phyloP scores from a whole-genome alignment of 2,329 filamentous ascomycete species.

The Catunica adiposa region DNA sequence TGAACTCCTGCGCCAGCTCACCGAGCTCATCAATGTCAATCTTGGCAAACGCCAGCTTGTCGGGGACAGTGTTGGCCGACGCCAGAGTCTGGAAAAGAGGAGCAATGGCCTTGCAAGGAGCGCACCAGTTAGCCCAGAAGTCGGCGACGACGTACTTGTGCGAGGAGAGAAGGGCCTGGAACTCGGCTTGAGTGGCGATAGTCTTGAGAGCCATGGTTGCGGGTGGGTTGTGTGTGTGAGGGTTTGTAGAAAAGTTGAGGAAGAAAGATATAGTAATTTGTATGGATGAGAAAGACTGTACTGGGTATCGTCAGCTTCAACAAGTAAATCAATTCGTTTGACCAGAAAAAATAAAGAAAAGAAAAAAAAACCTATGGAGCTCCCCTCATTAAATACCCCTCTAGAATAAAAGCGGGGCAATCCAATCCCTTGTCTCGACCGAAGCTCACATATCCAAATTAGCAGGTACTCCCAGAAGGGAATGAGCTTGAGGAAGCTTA shows the following conservation, averaged over 20 bases:
- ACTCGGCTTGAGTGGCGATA: constrained; percentile 26
- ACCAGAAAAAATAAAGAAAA: too few species aligned
- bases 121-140: constrained; percentile 45
- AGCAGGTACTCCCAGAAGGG: too few species aligned
- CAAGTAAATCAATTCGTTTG: too few species aligned
- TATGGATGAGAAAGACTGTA: background rate
- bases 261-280: background rate
- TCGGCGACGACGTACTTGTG: constrained; percentile 38
- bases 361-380: too few species aligned
- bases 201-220: constrained; percentile 2
- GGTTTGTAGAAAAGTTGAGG: background rate
- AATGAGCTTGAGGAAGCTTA: too few species aligned
- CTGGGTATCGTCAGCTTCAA: background rate
- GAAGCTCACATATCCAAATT: too few species aligned
- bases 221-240: background rate
- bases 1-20: constrained; percentile 32
- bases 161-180: constrained; percentile 30
- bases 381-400: too few species aligned
- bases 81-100: constrained; percentile 36
- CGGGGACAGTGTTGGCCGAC: constrained; percentile 21
- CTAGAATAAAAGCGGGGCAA: too few species aligned
- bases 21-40: constrained; percentile 40
- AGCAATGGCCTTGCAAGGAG: constrained; percentile 42
- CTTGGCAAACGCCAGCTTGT: constrained; percentile 37
- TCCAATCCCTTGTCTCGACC: too few species aligned